Evolutionary conservation across 345 rosid species (phyloP), one percentile per base, ranked within the genome.

Genomic region (Sonneratia alba): DNA sequence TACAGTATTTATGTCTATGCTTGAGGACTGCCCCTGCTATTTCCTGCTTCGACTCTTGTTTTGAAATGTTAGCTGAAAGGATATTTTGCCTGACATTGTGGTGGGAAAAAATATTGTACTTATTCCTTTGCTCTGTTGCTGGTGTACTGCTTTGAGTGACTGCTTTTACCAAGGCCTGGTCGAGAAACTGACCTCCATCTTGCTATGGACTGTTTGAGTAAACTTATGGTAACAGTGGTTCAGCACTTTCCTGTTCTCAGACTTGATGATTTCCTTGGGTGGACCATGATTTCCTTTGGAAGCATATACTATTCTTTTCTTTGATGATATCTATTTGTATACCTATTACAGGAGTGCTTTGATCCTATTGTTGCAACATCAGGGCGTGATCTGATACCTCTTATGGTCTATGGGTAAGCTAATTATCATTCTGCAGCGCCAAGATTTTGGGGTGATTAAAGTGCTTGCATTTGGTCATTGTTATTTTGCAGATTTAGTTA

Each of bases 331-430:
- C 7, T 53, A 22, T 36, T 69, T 69, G 49, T 53, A 66, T 81
- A 72, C 56, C 74, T 68, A 76, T 82, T 71, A 47, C 87, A 96
- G 99, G 97, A 96, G 76, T 89, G 98, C 78, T 96, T 96, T 80
- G 96, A 90, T 84, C 98, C 99, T 45, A 96, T 96, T 72, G 86
- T 89, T 74, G 91, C 94, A 22, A 79, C 79, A 80, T 83, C 83
- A 66, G 97, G 97, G n/a, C 96, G 98, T 76, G 99, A 96, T 89
- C 89, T 96, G 77, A 92, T 96, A 83, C 97, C 97, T 78, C 84
- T 88, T 72, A 96, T 96, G 99, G 98, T 96, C 77, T 86, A 89
- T 69, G 98, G 99, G 99, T 96, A 86, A 77, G 87, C 64, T 19
- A 57, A 22, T 49, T 68, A 67, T 48, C 4, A 43, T 36, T 42